A percentile compares a stretch with the other conserved stretches of the same genome.
Conservation (phyloP, 2,329 filamentous ascomycete genomes). For the Ophiostoma australiae region DNA sequence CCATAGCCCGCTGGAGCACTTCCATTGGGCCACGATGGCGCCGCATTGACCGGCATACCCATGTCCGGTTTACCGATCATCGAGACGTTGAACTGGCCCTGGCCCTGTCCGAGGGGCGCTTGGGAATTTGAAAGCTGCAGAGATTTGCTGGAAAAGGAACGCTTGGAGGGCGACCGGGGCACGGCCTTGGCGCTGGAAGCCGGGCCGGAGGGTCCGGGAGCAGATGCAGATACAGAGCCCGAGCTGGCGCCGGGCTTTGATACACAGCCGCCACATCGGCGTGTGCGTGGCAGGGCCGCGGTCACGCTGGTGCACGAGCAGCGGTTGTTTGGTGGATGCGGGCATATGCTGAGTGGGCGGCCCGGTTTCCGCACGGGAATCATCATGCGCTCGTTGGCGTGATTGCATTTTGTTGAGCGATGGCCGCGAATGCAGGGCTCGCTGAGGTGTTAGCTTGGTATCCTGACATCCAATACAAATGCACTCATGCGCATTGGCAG, state of each 20-base stretch:
- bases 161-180: slow-evolving; percentile 35
- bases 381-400: slow-evolving; percentile 62
- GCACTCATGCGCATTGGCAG: background rate
- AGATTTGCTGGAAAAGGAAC: slow-evolving; percentile 30
- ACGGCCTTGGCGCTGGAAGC: slow-evolving; percentile 21
- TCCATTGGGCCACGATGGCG: slow-evolving; percentile 18
- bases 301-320: slow-evolving; percentile 62
- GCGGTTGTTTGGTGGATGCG: slow-evolving; percentile 57
- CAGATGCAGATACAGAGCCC: slow-evolving; percentile 26
- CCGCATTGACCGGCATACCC: slow-evolving; percentile 14
- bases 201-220: background rate
- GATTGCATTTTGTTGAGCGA: slow-evolving; percentile 69
- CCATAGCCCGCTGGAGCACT: background rate
- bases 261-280: slow-evolving; percentile 49
- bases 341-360: slow-evolving; percentile 63
- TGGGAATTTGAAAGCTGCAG: slow-evolving; percentile 36
- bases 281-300: slow-evolving; percentile 56
- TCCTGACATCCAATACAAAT: background rate
- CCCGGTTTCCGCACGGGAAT: slow-evolving; percentile 68
- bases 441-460: slow-evolving; percentile 38
- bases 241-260: slow-evolving; percentile 20
- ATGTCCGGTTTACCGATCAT: background rate
- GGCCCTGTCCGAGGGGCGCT: slow-evolving; percentile 45
- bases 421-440: slow-evolving; percentile 72
- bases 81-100: background rate